A percentile compares a stretch with the other conserved stretches of the same genome.
Evolutionary conservation across 1,139 yeast species (phyloP).

Genomic region (Blastobotrys niveus): DNA sequence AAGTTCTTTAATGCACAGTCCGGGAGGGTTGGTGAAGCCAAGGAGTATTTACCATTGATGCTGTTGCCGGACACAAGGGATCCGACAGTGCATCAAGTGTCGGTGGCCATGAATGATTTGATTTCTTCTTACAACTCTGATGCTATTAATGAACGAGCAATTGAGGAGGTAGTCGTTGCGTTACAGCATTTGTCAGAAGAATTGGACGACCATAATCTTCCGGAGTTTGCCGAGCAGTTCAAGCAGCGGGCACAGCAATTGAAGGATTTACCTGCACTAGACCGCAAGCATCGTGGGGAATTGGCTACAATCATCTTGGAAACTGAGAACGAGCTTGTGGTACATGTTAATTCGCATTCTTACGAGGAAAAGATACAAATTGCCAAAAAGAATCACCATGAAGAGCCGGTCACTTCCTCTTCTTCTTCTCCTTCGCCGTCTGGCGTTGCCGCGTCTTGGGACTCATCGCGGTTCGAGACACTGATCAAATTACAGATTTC

Average conservation of each 20-base stretch:
- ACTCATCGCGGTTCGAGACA: constrained; percentile 7
- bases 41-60: constrained; percentile 30
- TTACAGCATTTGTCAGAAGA: constrained; percentile 22
- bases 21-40: constrained; percentile 26
- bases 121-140: constrained; percentile 28
- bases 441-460: not conserved
- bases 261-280: not conserved
- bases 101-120: constrained; percentile 29
- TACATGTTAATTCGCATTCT: constrained; percentile 20
- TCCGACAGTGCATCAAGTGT: constrained; percentile 23
- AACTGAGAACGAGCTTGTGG: constrained; percentile 22
- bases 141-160: constrained; percentile 26
- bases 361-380: no score
- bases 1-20: constrained; percentile 29
- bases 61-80: constrained; percentile 28
- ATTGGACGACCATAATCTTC: no score
- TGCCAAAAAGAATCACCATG: not conserved
- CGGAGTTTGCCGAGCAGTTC: constrained; percentile 12
- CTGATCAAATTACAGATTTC: constrained; percentile 25
- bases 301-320: constrained; percentile 22
- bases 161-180: constrained; percentile 20
- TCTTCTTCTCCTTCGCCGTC: constrained; percentile 2
- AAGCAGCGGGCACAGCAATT: constrained; percentile 19
- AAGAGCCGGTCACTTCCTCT: not conserved
- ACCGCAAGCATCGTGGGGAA: constrained; percentile 14